Percentiles rank a stretch among this genome's conserved stretches.
Evolutionary conservation across 1,139 yeast genomes (phyloP).

Genomic region (Tardiomyces blankii): DNA sequence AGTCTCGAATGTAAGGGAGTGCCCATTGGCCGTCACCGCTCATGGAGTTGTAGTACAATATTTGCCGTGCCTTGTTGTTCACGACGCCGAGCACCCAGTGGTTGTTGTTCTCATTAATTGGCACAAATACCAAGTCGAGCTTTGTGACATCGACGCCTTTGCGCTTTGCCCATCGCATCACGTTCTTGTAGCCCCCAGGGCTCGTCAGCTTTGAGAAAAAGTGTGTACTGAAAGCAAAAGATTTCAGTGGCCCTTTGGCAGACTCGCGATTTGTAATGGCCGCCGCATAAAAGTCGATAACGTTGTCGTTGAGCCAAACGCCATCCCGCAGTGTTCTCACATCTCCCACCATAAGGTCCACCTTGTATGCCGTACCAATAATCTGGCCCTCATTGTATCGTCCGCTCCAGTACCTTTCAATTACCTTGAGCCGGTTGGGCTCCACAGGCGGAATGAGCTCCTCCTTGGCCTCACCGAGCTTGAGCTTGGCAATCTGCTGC

Average conservation of each 20-base stretch:
- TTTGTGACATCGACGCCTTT: constrained; percentile 59
- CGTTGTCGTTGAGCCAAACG: constrained; percentile 82
- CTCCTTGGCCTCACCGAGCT: constrained; percentile 6
- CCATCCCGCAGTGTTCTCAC: constrained; percentile 58
- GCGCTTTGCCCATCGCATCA: constrained; percentile 82
- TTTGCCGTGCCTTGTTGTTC: constrained; percentile 45
- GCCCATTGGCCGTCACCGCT: constrained; percentile 44
- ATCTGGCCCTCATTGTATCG: constrained; percentile 24
- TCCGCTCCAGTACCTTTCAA: constrained; percentile 26
- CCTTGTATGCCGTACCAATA: constrained; percentile 33
- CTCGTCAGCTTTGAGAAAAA: constrained; percentile 61
- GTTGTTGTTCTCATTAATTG: constrained; percentile 68
- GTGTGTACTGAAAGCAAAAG: constrained; percentile 76
- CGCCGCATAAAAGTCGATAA: constrained; percentile 73
- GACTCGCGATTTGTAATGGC: constrained; percentile 39
- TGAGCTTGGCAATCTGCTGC: constrained; percentile 10
- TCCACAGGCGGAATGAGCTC: constrained; percentile 5
- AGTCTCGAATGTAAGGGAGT: constrained; percentile 42
- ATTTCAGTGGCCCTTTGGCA: constrained; percentile 14
- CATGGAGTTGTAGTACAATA: constrained; percentile 73
- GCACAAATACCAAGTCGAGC: constrained; percentile 60
- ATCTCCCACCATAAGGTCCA: constrained; percentile 60
- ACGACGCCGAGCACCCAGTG: constrained; percentile 93
- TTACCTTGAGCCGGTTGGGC: constrained; percentile 27
- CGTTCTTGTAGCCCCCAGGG: constrained; percentile 65